Evolutionary conservation across 176 grass and related monocot genomes (phyloP).

Genomic region (Phoenix dactylifera): DNA sequence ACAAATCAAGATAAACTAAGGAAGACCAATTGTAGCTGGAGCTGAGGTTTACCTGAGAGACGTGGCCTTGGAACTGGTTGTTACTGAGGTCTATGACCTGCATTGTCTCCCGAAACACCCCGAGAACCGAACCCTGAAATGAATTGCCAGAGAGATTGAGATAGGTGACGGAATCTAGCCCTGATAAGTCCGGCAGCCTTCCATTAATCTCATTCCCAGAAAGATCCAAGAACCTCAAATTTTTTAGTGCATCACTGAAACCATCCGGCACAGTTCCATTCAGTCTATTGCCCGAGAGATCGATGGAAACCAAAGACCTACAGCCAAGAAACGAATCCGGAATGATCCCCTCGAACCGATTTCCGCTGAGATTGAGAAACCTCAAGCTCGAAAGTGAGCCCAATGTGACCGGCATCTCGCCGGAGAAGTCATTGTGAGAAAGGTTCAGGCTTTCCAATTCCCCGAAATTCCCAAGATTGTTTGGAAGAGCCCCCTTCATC

Average conservation of each 20-base stretch:
- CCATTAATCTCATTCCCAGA: constrained; percentile 26
- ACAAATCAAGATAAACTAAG: constrained; percentile 72
- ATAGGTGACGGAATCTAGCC: constrained; percentile 39
- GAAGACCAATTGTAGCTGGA: constrained; percentile 39
- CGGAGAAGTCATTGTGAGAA: constrained; percentile 58
- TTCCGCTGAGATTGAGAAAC: constrained; percentile 48
- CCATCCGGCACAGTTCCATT: constrained; percentile 24
- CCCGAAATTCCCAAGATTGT: constrained; percentile 72
- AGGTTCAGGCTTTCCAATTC: constrained; percentile 56
- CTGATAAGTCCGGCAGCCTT: constrained; percentile 48
- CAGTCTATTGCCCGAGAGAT: constrained; percentile 63
- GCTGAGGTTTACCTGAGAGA: constrained; percentile 46
- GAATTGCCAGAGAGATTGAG: constrained; percentile 80
- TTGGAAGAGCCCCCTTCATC: constrained; percentile 42
- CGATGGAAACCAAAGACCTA: constrained; percentile 32
- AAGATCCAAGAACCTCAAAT: constrained; percentile 24
- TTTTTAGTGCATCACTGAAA: constrained; percentile 9
- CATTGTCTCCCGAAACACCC: constrained; percentile 44
- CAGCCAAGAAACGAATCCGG: constrained; percentile 28
- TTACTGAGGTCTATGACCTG: constrained; percentile 73
- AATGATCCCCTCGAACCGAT: constrained; percentile 42
- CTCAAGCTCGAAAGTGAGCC: constrained; percentile 37
- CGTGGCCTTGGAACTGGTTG: constrained; percentile 48
- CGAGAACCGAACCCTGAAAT: constrained; percentile 22
- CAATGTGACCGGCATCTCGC: constrained; percentile 42